These are phyloP conservation scores for Ochromonas danica DNA, from an alignment of 108 stramenopile species.

Conservation along the genomic window DNA sequence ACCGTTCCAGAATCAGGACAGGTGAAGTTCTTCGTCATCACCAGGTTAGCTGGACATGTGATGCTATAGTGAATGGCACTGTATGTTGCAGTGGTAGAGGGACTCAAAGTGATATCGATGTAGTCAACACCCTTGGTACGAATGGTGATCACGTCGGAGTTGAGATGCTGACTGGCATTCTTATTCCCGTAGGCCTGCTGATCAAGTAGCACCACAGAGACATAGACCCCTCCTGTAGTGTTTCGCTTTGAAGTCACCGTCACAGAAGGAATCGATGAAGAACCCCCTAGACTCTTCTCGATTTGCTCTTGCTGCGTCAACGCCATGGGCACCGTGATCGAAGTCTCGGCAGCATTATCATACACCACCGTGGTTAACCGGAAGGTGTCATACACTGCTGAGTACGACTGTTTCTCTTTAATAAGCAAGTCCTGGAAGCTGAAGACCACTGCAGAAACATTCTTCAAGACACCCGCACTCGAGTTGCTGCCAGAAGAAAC, in stretches of 20 bases:
- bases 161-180: conserved; percentile 3
- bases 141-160: no score
- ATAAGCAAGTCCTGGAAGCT: conserved; percentile 5
- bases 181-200: conserved; percentile 13
- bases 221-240: conserved; percentile 13
- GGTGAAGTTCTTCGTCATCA: conserved; percentile 10
- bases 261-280: not conserved
- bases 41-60: conserved; percentile 5
- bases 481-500: conserved; percentile 14
- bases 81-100: conserved; percentile 12
- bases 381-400: conserved; percentile 14
- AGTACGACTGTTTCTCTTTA: no score
- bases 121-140: no score
- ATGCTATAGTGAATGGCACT: conserved; percentile 10
- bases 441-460: conserved; percentile 1
- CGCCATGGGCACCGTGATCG: conserved; percentile 12
- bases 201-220: conserved; percentile 10
- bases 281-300: no score
- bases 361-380: conserved; percentile 9
- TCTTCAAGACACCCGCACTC: conserved; percentile 1
- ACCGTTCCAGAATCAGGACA: conserved; percentile 18
- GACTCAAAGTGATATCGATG: not conserved
- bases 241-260: conserved; percentile 15
- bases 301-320: conserved; percentile 13
- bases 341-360: conserved; percentile 15